Percentiles rank a stretch among this genome's conserved stretches.
Evolutionary conservation across 108 stramenopile species (phyloP).

Genomic region (Stephanodiscus triporus): DNA sequence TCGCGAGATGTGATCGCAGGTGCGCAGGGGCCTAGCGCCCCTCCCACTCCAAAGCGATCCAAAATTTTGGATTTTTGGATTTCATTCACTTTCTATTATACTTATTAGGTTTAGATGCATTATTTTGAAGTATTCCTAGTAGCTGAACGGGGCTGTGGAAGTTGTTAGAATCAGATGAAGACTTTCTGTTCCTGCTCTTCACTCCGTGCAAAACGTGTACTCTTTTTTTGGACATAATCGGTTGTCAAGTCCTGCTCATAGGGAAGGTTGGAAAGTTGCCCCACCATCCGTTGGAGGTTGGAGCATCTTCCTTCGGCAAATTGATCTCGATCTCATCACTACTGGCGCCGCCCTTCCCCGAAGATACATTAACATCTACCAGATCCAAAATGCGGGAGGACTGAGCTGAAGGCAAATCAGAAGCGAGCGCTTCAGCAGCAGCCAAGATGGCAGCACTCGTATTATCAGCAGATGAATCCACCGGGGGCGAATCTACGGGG

Average conservation of each 20-base stretch:
- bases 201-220: background rate
- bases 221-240: background rate
- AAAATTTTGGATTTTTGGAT: too few relatives aligned
- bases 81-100: too few relatives aligned
- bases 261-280: background rate
- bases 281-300: background rate
- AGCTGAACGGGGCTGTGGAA: background rate
- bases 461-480: background rate
- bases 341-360: background rate
- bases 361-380: background rate
- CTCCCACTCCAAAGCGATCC: too few relatives aligned
- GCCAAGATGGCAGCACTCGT: background rate
- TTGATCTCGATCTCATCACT: background rate
- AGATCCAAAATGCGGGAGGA: background rate
- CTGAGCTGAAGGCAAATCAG: background rate
- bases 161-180: background rate
- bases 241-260: background rate
- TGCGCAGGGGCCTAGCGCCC: too few relatives aligned
- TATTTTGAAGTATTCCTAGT: background rate
- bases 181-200: background rate
- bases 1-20: too few relatives aligned
- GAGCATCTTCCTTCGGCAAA: background rate
- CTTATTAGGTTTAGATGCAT: background rate
- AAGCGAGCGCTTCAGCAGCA: background rate
- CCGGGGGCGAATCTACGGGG: background rate